A percentile compares a stretch with the other conserved stretches of the same genome.
Evolutionary conservation across 1,139 yeast species (phyloP).

Genomic region (Lodderomyces oxycetoniae): DNA sequence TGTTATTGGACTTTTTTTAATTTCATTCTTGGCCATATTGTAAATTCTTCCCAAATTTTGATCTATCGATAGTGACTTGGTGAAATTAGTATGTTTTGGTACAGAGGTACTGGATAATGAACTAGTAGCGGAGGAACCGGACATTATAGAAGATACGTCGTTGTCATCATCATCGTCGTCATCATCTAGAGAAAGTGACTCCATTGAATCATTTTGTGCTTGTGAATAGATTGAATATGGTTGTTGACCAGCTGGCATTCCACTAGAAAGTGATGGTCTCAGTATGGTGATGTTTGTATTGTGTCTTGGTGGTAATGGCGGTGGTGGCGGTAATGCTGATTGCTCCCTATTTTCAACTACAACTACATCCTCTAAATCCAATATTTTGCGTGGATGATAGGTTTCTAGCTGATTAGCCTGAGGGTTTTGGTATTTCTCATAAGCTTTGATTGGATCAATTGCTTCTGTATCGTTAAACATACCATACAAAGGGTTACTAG

Average conservation of each 20-base stretch:
- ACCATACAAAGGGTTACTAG: conserved; percentile 29
- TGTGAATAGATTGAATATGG: conserved; percentile 3
- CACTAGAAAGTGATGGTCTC: background rate
- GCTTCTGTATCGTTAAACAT: conserved; percentile 28
- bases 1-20: conserved; percentile 28
- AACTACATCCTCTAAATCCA: conserved; percentile 21
- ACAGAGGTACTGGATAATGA: conserved; percentile 16
- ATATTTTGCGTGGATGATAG: conserved; percentile 26
- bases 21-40: conserved; percentile 34
- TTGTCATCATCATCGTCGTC: conserved; percentile 15
- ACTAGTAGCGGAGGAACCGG: conserved; percentile 15
- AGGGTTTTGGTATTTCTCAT: conserved; percentile 27
- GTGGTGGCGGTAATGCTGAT: conserved; percentile 30
- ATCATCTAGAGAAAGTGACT: conserved; percentile 16
- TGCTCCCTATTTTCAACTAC: conserved; percentile 9
- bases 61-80: conserved; percentile 13
- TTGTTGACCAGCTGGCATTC: background rate
- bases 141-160: conserved; percentile 15
- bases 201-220: conserved; percentile 15
- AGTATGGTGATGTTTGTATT: conserved; percentile 14
- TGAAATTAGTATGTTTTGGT: conserved; percentile 17
- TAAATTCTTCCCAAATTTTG: conserved; percentile 27
- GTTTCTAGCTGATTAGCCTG: conserved; percentile 24
- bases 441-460: conserved; percentile 34
- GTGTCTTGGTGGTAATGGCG: conserved; percentile 16